These are phyloP conservation scores for Picochlorum sp. DNA, from an alignment of 139 green algal genomes.

Conservation along the genomic window DNA sequence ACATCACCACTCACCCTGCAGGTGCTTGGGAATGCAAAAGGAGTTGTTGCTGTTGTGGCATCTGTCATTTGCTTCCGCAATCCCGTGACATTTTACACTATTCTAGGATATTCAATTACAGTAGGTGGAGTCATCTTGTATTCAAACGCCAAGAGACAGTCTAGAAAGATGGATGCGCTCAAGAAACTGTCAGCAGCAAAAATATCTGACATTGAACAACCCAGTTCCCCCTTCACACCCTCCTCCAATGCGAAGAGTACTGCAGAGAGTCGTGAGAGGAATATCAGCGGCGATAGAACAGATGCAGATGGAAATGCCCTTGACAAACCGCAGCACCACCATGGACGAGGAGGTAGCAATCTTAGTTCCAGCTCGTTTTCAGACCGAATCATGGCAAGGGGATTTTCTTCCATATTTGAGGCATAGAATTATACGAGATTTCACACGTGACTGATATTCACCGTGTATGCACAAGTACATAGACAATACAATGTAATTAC, in stretches of 20 bases:
- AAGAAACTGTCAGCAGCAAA: background rate
- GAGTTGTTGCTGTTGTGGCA: slow-evolving; percentile 77
- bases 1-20: slow-evolving; percentile 90
- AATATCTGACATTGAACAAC: background rate
- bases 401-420: slow-evolving; percentile 12
- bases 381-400: slow-evolving; percentile 13
- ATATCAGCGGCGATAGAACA: background rate
- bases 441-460: background rate
- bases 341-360: too few relatives aligned
- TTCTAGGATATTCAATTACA: slow-evolving; percentile 76
- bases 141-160: slow-evolving; percentile 6
- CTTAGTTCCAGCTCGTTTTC: too few relatives aligned
- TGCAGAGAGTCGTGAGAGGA: background rate
- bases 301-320: background rate
- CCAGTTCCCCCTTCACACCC: background rate
- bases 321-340: too few relatives aligned
- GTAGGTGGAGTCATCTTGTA: slow-evolving; percentile 71
- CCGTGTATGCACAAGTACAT: background rate
- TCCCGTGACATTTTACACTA: slow-evolving; percentile 43
- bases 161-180: background rate
- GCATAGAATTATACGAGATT: background rate
- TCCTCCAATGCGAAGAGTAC: too few relatives aligned
- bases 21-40: slow-evolving; percentile 95
- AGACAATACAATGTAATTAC: too few relatives aligned
- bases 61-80: slow-evolving; percentile 82